Base-by-base conservation (phyloP, 2,329 filamentous ascomycete genomes). In the Dothideomycetes sp. region DNA sequence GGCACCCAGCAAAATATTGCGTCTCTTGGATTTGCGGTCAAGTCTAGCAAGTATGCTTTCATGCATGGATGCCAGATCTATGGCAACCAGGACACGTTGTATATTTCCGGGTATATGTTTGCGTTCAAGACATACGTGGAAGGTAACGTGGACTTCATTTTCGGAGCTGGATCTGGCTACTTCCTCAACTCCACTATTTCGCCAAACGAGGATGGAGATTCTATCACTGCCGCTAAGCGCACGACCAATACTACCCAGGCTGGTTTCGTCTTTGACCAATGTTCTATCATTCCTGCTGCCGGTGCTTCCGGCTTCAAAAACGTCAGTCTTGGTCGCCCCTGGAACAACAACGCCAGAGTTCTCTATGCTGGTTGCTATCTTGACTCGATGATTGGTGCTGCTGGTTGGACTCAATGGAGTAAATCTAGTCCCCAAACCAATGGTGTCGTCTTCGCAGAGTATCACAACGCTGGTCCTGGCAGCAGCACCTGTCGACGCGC, bases 81-180 rank as follows among this genome's bases (percentile, higher is more conserved):
- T 22, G 59, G 61, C 10, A 62, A 62, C 44, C 61, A 64, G 40
- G 61, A 64, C 23, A 57, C 61, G 0, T 52, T 64, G 7, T 50
- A 55, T 33, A 54, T 65, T 29, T 60, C 56, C 7, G 60, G 61
- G 3, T 54, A 53, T 30, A 40, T 65, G n/a, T 65, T 64, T 46
- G 54, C 58, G 3, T 63, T 60, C 48, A 62, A 63, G 46, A 58
- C 56, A 6, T 61, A 63, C 43, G 56, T 64, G 23, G 57, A 61
- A 41, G 63, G 61, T 4, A 62, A 62, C 18, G 55, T 64, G 23
- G 63, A 69, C 25, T 66, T 68, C 56, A 68, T 63, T 16, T 61
- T 60, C 50, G 66, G 65, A 8, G 53, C 57, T 18, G 66, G 65
- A 3, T 55, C 64, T 1, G 66, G 55, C 5, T 69, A 69, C 46